phyloP scores from a whole-genome alignment of 257 asterid genomes.

The Leonotis leonurus region DNA sequence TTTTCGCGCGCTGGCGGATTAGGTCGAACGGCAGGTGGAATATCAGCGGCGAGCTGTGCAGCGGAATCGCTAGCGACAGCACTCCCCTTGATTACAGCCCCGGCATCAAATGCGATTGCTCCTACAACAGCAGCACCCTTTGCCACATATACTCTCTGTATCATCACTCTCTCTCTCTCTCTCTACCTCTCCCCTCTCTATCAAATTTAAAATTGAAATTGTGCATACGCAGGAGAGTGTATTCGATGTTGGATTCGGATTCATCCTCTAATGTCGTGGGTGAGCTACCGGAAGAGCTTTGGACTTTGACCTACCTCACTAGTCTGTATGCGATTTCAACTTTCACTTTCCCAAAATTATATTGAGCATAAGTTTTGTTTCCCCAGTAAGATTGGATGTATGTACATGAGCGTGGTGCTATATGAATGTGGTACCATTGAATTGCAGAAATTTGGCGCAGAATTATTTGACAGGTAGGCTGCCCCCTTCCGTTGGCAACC shows the following conservation, averaged over 20 bases:
- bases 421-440: neutral
- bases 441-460: slow-evolving; percentile 46
- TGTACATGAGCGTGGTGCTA: neutral
- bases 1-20: slow-evolving; percentile 37
- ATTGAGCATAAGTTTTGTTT: too few species aligned
- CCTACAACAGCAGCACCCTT: slow-evolving; percentile 24
- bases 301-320: slow-evolving; percentile 46
- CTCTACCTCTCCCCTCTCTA: neutral
- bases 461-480: slow-evolving; percentile 61
- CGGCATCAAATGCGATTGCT: slow-evolving; percentile 62
- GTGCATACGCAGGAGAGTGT: slow-evolving; percentile 37
- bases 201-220: too few species aligned
- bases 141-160: slow-evolving; percentile 45
- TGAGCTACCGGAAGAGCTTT: slow-evolving; percentile 48
- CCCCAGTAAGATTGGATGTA: too few species aligned
- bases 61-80: slow-evolving; percentile 43
- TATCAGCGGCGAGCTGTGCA: slow-evolving; percentile 54
- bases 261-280: slow-evolving; percentile 30
- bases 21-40: slow-evolving; percentile 41
- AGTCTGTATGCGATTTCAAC: slow-evolving; percentile 32
- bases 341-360: neutral
- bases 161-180: neutral
- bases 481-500: slow-evolving; percentile 45
- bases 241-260: slow-evolving; percentile 24
- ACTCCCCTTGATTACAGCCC: slow-evolving; percentile 25